Evolutionary conservation across 495 filamentous ascomycete species (phyloP), one percentile per base, ranked within the genome.

Genomic region (Glonium stellatum): DNA sequence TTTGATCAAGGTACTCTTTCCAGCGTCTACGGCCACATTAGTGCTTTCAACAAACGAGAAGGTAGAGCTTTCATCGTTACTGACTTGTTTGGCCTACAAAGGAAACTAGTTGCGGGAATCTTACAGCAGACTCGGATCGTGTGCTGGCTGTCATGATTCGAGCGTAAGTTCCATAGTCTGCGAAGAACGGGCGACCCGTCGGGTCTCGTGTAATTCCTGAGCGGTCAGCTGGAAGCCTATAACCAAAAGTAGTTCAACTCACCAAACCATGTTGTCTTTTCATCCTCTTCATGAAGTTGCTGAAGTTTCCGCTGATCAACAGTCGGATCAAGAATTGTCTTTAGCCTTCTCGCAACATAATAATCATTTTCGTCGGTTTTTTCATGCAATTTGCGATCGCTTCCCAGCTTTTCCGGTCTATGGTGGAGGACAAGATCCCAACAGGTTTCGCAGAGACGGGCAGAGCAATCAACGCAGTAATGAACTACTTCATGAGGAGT

Each of bases 261-360:
- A 77, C 77, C 76, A 55, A 81, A 80, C 77, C 78, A 81, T 0
- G 72, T 77, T 0, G 77, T 78, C 46, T 78, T 71, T 58, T 72
- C 69, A 55, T 81, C 78, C 15, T 59, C 39, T 11, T 47, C 57
- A 31, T 72, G 70, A 4, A 70, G 47, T n/a, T 59, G 34, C 31
- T 51, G 46, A n/a, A 59, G 19, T 15, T 46, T 15, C 27, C 27
- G 27, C 41, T 46, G 15, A 46, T 46, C 41, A 21, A 21, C 13
- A n/a, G 15, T 15, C 41, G 41, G 41, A 21, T 46, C 15, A 15
- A 46, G 41, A n/a, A 46, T 46, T n/a, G 15, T 15, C 13, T 46
- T 46, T 10, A 46, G 41, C 19, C 41, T 46, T 15, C 12, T 21
- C 13, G 13, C 13, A 15, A 46, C 41, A 4, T 21, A 10, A 10